Base-by-base conservation (phyloP, 306 rosid genomes). In the Rosa multiflora region DNA sequence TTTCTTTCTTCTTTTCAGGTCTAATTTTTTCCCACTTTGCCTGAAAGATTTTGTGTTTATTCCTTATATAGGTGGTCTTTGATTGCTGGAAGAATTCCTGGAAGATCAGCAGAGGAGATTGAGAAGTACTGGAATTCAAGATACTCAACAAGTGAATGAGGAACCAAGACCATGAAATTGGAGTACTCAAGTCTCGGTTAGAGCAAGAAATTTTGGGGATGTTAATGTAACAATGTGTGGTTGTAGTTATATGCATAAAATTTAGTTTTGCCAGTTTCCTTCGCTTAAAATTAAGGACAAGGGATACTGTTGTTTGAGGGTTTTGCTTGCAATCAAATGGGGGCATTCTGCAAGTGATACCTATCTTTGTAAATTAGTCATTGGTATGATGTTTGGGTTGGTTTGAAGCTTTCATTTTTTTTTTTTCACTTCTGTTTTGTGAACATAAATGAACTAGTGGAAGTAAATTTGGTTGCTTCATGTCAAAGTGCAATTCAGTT, bases 31-130 rank as follows among this genome's bases (percentile, higher is more conserved):
- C 78, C 13, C 20, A 7, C 7, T 70, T 76, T 13, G 26, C 56
- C 76, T 44, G 55, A 80, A 66, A 47, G 6, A 6, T 32, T 43
- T 43, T 68, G 9, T 74, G 10, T 62, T 48, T 0, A 26, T 53
- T 35, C 17, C 53, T 67, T 77, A 18, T 1, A 15, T 14, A 93
- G 98, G 89, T 93, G 98, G 98, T 83, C 95, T 74, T 85, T 93
- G 88, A 91, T 93, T 79, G 98, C 98, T 87, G 97, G 98, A 70
- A 91, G 98, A 87, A 93, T 93, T 84, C 98, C 98, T 4, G 98
- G 98, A 86, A 90, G 98, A 91, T 84, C 98, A 79, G 97, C 97
- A 32, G 98, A 93, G 84, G 98, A 93, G 85, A 93, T 93, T 82
- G 86, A 91, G 80, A 85, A 88, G 81, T 93, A 86, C 78, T 93